Base-by-base conservation (phyloP, 495 filamentous ascomycete genomes). In the Penicillium steckii region DNA sequence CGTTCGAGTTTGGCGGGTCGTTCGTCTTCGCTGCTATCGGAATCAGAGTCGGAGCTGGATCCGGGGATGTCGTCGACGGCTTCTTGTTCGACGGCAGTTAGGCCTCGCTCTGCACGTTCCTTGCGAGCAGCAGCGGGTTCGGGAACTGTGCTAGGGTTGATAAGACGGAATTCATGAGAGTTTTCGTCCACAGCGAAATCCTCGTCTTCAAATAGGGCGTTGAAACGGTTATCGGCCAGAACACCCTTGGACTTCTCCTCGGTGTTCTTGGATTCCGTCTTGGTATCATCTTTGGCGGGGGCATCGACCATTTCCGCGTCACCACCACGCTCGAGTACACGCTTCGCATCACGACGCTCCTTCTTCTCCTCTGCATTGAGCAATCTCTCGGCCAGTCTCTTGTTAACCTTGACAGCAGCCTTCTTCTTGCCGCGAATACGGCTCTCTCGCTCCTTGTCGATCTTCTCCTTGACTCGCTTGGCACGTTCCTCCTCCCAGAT, bases 361-460 rank as follows among this genome's bases (percentile, higher is more conserved):
- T 85, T 83, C 68, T 88, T 89, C 66, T 95, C 89, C 70, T 96
- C 89, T 32, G 82, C 76, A 50, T 85, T 80, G 59, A 91, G 72
- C 27, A 97, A 76, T 66, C 85, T 89, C 70, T 97, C 91, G 12
- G 88, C 93, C 48, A 97, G 71, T 49, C 77, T 84, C 64, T 86
- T 84, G 74, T 96, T 96, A 55, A 91, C 87, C 63, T 90, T 91
- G 71, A 95, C 90, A 61, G 89, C 85, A 53, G 93, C 88, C 76
- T 93, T 94, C 80, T 93, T 95, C 64, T 85, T 88, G 50, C 93
- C 90, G 55, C 95, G 78, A 64, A 99, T 97, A 54, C 95, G 82
- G 59, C 84, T 92, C 59, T 92, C 88, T 30, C 95, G 79, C 70
- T 97, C 91, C 71, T 95, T 95, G 61, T 96, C 90, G 35, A 97